Conservation (phyloP, 352 stramenopile genomes). For the Salisapilia sapeloensis region DNA sequence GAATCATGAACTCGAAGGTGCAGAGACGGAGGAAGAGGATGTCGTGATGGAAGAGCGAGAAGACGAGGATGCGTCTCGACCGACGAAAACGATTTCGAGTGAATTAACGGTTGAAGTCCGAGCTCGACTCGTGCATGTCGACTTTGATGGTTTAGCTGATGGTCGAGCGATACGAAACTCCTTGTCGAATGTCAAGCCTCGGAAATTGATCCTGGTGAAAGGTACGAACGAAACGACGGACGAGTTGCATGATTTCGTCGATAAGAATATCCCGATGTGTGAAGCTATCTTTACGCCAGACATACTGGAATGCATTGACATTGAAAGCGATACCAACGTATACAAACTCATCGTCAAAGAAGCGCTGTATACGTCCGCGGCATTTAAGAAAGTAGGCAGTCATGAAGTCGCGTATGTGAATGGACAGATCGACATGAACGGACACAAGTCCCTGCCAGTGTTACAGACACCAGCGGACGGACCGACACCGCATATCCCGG, state of each 20-base stretch:
- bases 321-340: constrained; percentile 81
- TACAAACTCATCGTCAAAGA: constrained; percentile 82
- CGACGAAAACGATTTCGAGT: constrained; percentile 67
- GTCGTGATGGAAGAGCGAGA: constrained; percentile 25
- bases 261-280: constrained; percentile 64
- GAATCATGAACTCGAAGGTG: constrained; percentile 37
- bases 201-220: constrained; percentile 78
- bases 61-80: constrained; percentile 31
- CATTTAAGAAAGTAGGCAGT: constrained; percentile 72
- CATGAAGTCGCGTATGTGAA: constrained; percentile 81
- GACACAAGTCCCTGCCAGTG: constrained; percentile 56
- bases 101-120: constrained; percentile 42
- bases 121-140: constrained; percentile 59
- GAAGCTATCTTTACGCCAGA: constrained; percentile 78
- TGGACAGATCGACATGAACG: constrained; percentile 37
- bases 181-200: constrained; percentile 77
- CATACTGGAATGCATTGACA: constrained; percentile 81
- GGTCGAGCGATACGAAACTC: constrained; percentile 78
- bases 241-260: constrained; percentile 73
- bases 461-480: constrained; percentile 26
- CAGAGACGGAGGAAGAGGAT: constrained; percentile 51
- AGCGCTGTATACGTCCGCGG: constrained; percentile 62
- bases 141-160: constrained; percentile 75
- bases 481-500: constrained; percentile 41
- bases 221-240: constrained; percentile 63